A percentile compares a stretch with the other conserved stretches of the same genome.
These are phyloP conservation scores for Auriscalpium microsporum DNA, from an alignment of 768 basidiomycete genomes.

Conservation along the genomic window DNA sequence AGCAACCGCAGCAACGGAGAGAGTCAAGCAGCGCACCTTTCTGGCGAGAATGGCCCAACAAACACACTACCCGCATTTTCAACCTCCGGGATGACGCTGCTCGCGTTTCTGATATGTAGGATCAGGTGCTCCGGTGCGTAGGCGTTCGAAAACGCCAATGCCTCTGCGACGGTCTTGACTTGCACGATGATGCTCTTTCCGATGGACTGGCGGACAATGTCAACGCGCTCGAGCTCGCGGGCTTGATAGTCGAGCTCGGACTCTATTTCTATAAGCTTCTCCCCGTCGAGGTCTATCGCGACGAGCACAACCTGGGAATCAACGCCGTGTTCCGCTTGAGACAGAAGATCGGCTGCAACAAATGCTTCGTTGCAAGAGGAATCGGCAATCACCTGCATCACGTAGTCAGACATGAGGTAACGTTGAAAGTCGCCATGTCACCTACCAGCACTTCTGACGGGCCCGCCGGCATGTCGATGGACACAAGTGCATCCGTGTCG, in stretches of 20 bases:
- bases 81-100: conserved; percentile 52
- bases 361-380: conserved; percentile 77
- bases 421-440: conserved; percentile 9
- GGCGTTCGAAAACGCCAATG: conserved; percentile 86
- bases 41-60: conserved; percentile 90
- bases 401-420: conserved; percentile 13
- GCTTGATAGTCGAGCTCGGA: conserved; percentile 83
- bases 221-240: conserved; percentile 74
- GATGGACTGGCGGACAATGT: conserved; percentile 85
- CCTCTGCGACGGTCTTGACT: conserved; percentile 57
- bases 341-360: conserved; percentile 93
- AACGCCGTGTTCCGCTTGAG: conserved; percentile 96
- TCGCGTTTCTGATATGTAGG: conserved; percentile 72
- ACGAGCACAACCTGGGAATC: conserved; percentile 98
- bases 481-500: conserved; percentile 91
- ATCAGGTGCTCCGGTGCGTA: conserved; percentile 99
- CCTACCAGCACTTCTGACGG: conserved; percentile 94
- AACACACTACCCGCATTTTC: conserved; percentile 96
- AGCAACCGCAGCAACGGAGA: not conserved
- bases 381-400: conserved; percentile 83
- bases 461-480: conserved; percentile 99
- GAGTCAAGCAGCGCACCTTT: conserved; percentile 54
- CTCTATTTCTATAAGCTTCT: conserved; percentile 68
- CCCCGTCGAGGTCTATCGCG: conserved; percentile 56
- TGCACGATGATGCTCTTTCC: conserved; percentile 86